Conservation (phyloP, 805 yeast genomes). For the Cyberlindnera sargentensis region DNA sequence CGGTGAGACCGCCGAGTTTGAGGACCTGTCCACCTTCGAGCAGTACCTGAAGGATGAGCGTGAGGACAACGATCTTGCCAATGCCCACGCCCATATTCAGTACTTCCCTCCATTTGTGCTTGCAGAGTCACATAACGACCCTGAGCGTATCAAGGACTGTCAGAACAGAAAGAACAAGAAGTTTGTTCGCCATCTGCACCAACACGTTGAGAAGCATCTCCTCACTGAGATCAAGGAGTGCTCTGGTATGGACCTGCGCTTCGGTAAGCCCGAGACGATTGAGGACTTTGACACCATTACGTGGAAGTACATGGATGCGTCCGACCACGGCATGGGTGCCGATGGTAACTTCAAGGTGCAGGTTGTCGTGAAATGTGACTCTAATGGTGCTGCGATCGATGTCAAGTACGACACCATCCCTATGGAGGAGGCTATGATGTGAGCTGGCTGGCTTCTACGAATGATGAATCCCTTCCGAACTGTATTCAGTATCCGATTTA, state of each 20-base stretch:
- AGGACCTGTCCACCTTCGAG: conserved; percentile 56
- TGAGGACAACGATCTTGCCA: conserved; percentile 69
- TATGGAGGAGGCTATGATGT: conserved; percentile 3
- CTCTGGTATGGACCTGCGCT: conserved; percentile 48
- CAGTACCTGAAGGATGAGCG: conserved; percentile 61
- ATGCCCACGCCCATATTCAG: conserved; percentile 56
- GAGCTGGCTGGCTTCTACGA: too few relatives aligned
- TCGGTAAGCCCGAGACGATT: conserved; percentile 42
- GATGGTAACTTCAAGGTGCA: conserved; percentile 56
- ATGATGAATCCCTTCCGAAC: too few relatives aligned
- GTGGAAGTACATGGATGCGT: conserved; percentile 57
- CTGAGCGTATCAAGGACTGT: conserved; percentile 65
- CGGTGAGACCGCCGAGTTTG: conserved; percentile 38
- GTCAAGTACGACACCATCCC: conserved; percentile 55
- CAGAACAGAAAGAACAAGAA: conserved; percentile 66
- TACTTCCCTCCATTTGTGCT: conserved; percentile 72
- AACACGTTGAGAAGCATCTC: conserved; percentile 66
- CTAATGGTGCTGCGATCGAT: conserved; percentile 57
- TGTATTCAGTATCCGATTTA: too few relatives aligned
- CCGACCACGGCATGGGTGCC: conserved; percentile 36
- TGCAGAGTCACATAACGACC: conserved; percentile 58
- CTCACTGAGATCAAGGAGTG: conserved; percentile 57
- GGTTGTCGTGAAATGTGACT: conserved; percentile 58
- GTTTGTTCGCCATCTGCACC: conserved; percentile 67
- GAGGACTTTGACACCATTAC: conserved; percentile 41